Percentiles rank a stretch among this genome's conserved stretches.
phyloP scores from a whole-genome alignment of 805 yeast species.

The Saccharomycopsis babjevae region DNA sequence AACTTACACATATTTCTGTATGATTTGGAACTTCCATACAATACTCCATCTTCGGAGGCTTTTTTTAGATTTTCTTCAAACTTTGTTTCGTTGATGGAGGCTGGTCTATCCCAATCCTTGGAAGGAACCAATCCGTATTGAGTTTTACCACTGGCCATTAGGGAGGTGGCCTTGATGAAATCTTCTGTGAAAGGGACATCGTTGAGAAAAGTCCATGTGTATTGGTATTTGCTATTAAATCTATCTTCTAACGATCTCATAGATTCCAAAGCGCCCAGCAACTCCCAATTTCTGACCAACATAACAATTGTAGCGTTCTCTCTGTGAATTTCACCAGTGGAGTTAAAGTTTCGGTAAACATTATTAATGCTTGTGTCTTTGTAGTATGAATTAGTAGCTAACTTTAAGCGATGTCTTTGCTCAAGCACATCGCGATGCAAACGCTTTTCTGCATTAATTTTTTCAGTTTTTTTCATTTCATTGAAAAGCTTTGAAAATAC shows the following conservation, averaged over 20 bases:
- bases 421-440: background rate
- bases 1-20: slow-evolving; percentile 93
- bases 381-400: slow-evolving; percentile 10
- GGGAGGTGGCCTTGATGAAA: slow-evolving; percentile 48
- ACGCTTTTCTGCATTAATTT: background rate
- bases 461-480: background rate
- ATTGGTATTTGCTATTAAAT: slow-evolving; percentile 54
- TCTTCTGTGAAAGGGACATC: slow-evolving; percentile 59
- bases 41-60: slow-evolving; percentile 36
- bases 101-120: slow-evolving; percentile 73
- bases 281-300: slow-evolving; percentile 77
- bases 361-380: background rate
- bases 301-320: slow-evolving; percentile 84
- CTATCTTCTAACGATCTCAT: slow-evolving; percentile 74
- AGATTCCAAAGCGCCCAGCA: slow-evolving; percentile 60
- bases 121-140: slow-evolving; percentile 56
- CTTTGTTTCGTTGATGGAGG: slow-evolving; percentile 49
- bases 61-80: slow-evolving; percentile 38
- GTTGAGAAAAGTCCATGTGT: slow-evolving; percentile 73
- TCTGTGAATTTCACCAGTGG: slow-evolving; percentile 27
- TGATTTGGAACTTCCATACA: slow-evolving; percentile 56
- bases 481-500: background rate
- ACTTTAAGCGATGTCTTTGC: background rate
- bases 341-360: background rate
- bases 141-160: slow-evolving; percentile 56